Base-by-base conservation (phyloP, 768 basidiomycete genomes). In the Termitomyces bulborhizus region DNA sequence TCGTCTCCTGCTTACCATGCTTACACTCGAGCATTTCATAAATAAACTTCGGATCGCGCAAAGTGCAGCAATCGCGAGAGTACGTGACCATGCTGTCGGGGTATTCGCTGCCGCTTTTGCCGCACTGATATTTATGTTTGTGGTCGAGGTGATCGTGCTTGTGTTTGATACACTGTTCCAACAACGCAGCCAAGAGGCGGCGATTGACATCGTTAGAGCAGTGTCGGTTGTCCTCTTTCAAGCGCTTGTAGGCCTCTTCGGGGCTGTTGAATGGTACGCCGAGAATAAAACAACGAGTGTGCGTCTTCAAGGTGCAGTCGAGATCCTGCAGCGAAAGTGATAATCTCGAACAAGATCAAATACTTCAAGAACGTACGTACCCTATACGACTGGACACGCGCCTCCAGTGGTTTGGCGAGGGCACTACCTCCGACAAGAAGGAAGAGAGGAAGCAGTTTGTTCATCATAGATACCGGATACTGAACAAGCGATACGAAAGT, bases 211-310 rank as follows among this genome's bases (percentile, higher is more conserved):
- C 59, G 26, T 60, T 60, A 27, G 37, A 24, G 50, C 59, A 60
- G 24, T 57, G 49, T 21, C 55, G 52, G 24, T 56, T 54, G 50
- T 55, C 56, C 21, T 52, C 52, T 46, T 54, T 55, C 50, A 60
- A 31, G 26, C 59, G 59, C 27, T 37, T 57, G 16, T 51, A 54
- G 27, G 56, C 59, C 4, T 57, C 59, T 7, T 45, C 41, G 6
- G 59, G 59, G 42, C 57, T 50, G 47, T 60, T 60, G 54, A 60
- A 60, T 15, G 59, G 59, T 0, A 60, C 59, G 11, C 59, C 59
- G 37, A 60, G 54, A 42, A 60, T 60, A 16, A 51, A 60, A 43
- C 59, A 60, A 24, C 54, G 53, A 9, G 59, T 60, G 11, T 55
- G 45, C 21, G 45, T 43, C 42, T 54, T 57, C 34, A 45, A 42